These are phyloP conservation scores for Scolecobasidium constrictum DNA, from an alignment of 2,329 filamentous ascomycete species.

Conservation along the genomic window DNA sequence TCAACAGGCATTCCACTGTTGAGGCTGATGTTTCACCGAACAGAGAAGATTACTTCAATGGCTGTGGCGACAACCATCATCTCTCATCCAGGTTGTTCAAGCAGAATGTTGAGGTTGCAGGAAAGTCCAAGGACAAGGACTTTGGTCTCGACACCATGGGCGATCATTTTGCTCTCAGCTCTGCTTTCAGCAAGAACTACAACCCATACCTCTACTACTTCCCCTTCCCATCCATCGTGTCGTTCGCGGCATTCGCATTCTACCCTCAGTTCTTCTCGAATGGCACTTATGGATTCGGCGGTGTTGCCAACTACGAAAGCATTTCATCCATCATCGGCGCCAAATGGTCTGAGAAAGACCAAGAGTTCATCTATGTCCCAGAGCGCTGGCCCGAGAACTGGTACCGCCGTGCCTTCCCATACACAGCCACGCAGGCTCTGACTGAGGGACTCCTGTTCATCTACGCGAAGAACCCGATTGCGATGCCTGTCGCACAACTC, in stretches of 20 bases:
- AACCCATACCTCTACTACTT: slow-evolving; percentile 24
- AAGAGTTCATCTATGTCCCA: slow-evolving; percentile 15
- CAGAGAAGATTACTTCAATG: slow-evolving; percentile 9
- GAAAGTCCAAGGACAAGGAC: slow-evolving; percentile 14
- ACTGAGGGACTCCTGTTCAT: slow-evolving; percentile 22
- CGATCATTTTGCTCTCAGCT: slow-evolving; percentile 13
- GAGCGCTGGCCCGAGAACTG: slow-evolving; percentile 16
- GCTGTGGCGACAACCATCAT: slow-evolving; percentile 17
- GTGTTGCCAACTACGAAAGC: slow-evolving; percentile 16
- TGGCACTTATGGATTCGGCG: slow-evolving; percentile 16
- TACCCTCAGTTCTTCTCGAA: slow-evolving; percentile 17
- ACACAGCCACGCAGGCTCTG: slow-evolving; percentile 15
- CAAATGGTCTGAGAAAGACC: slow-evolving; percentile 8
- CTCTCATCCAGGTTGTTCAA: slow-evolving; percentile 19
- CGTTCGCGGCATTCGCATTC: slow-evolving; percentile 17
- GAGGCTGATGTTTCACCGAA: slow-evolving; percentile 19
- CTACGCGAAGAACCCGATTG: slow-evolving; percentile 23
- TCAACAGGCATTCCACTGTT: slow-evolving; percentile 20
- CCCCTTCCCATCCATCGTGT: slow-evolving; percentile 19
- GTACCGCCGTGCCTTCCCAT: slow-evolving; percentile 16
- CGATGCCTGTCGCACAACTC: slow-evolving; percentile 18
- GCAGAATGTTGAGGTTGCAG: slow-evolving; percentile 18
- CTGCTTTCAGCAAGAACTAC: slow-evolving; percentile 14
- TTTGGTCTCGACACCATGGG: slow-evolving; percentile 18
- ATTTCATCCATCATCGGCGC: slow-evolving; percentile 18